phyloP scores from a whole-genome alignment of 2,329 filamentous ascomycete species.

The Immersiporthe knoxdaviesiana region DNA sequence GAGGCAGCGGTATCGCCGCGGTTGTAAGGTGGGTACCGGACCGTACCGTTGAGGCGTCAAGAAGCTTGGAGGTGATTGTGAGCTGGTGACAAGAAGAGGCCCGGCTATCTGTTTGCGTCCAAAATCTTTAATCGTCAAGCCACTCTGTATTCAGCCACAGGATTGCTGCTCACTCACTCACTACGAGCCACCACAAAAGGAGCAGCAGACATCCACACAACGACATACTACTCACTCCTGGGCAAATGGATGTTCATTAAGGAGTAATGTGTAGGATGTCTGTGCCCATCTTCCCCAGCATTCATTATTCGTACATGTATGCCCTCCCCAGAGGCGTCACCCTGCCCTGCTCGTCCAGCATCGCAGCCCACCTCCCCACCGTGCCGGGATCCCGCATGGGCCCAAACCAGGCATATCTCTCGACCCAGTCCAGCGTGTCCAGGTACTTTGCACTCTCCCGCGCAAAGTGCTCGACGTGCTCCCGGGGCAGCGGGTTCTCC shows the following conservation, averaged over 20 bases:
- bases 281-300: no score
- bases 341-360: slow-evolving; percentile 31
- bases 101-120: no score
- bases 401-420: slow-evolving; percentile 35
- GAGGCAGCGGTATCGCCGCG: neutral
- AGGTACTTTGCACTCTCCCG: slow-evolving; percentile 33
- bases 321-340: slow-evolving; percentile 31
- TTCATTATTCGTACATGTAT: slow-evolving; percentile 31
- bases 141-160: neutral
- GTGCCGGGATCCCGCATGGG: slow-evolving; percentile 33
- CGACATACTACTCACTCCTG: neutral
- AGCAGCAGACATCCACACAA: neutral
- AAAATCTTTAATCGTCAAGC: neutral
- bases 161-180: neutral
- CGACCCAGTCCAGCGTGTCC: slow-evolving; percentile 34
- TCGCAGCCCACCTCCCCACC: slow-evolving; percentile 32
- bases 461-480: slow-evolving; percentile 32
- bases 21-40: neutral
- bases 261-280: no score
- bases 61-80: neutral
- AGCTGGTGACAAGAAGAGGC: neutral
- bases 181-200: neutral
- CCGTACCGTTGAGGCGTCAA: neutral
- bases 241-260: neutral
- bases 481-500: slow-evolving; percentile 30